Conservation (phyloP, 495 filamentous ascomycete species). For the Cudoniella acicularis region DNA sequence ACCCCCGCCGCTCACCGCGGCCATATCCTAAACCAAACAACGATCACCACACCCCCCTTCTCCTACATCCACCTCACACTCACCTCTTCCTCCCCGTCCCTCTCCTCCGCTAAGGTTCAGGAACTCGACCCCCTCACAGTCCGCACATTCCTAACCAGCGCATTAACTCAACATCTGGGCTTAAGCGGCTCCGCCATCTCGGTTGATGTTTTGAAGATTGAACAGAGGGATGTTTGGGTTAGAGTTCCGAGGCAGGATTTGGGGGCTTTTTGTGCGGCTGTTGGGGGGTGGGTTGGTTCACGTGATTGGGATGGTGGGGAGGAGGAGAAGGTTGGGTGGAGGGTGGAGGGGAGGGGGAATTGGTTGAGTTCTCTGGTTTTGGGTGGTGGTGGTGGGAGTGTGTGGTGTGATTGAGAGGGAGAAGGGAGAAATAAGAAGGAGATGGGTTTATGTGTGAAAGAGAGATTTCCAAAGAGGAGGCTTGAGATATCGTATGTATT, state of each 20-base stretch:
- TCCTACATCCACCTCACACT: conserved; percentile 19
- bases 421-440: not conserved
- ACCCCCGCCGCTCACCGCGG: not conserved
- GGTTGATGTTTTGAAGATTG: conserved; percentile 73
- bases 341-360: conserved; percentile 52
- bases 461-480: not conserved
- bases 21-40: not conserved
- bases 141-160: conserved; percentile 66
- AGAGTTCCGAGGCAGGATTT: conserved; percentile 70
- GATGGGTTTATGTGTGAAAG: not conserved
- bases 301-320: conserved; percentile 31
- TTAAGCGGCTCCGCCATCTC: conserved; percentile 70
- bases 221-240: conserved; percentile 60
- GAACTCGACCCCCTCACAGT: conserved; percentile 68
- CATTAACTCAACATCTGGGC: conserved; percentile 78
- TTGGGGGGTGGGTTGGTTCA: conserved; percentile 60
- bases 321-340: conserved; percentile 48
- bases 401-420: conserved; percentile 19
- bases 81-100: not conserved
- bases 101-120: not conserved
- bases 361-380: conserved; percentile 38
- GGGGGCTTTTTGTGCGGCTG: conserved; percentile 60
- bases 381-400: not conserved
- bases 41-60: conserved; percentile 22
- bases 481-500: too few species aligned